Evolutionary conservation across 2,329 filamentous ascomycete species (phyloP), one percentile per base, ranked within the genome.

Genomic region (Fusarium azukiicola): DNA sequence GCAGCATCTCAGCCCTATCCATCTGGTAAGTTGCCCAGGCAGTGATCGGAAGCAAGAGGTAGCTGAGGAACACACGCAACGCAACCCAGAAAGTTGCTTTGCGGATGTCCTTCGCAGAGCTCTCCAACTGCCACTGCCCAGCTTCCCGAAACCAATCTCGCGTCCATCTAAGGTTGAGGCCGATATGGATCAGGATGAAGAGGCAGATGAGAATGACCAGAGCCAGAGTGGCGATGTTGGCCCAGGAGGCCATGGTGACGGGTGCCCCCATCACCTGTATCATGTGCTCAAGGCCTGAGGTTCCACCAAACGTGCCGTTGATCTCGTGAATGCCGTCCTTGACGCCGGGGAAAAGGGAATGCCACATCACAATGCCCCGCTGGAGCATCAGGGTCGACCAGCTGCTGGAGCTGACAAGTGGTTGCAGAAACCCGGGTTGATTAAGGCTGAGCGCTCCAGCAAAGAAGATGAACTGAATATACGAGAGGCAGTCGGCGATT

Each of bases 341-440:
- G 1, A 85, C 76, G 8, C 86, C 82, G 5, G 72, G 50, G 52
- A 88, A 88, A 2, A 64, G 23, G 3, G 66, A 74, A 0, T 79
- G 68, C 5, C 79, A 74, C 13, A 79, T 78, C 4, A 86, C 70
- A 1, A 85, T 79, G 1, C 86, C 86, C 2, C 71, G 74, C 6
- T 79, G 80, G 86, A 95, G 95, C 86, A 96, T 92, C 42, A 96
- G 90, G 3, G 92, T 87, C 4, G 94, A 94, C 95, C 95, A 96
- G 66, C 91, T 92, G 4, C 91, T 90, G 74, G 93, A 91, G 80
- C 94, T 95, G 47, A 95, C 90, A 2, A 93, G 93, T 1, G 95
- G 95, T 78, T 96, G 95, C 76, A 94, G 95, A 82, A 94, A 97
- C 2, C 95, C 95, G 1, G 95, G 95, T 79, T 96, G 96, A 56